Percentiles rank a stretch among this genome's conserved stretches.
phyloP scores from a whole-genome alignment of 1,284 basidiomycete genomes.

The Xerocomus amazonicus region DNA sequence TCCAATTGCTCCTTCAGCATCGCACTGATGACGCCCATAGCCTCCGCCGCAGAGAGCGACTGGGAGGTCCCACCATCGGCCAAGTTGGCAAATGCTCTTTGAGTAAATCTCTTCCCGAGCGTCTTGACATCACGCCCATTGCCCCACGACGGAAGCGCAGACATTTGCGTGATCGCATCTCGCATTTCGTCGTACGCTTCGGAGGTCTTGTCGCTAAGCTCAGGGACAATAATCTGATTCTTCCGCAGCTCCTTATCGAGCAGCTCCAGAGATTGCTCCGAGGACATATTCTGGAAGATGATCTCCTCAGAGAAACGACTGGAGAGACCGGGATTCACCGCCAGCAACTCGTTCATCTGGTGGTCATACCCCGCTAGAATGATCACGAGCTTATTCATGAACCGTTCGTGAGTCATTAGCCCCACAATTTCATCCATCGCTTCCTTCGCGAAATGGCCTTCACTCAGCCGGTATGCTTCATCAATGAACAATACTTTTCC shows the following conservation, averaged over 20 bases:
- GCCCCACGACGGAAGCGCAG: conserved; percentile 52
- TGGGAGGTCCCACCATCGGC: conserved; percentile 16
- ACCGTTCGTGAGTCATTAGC: conserved; percentile 54
- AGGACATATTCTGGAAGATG: conserved; percentile 48
- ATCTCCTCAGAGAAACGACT: conserved; percentile 66
- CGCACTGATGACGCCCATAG: conserved; percentile 12
- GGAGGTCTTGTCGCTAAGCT: conserved; percentile 37
- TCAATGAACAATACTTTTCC: conserved; percentile 66
- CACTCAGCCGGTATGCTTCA: conserved; percentile 57
- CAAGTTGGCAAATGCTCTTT: conserved; percentile 28
- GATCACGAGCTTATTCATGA: conserved; percentile 55
- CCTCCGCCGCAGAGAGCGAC: conserved; percentile 21
- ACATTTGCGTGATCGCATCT: conserved; percentile 39
- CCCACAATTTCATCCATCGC: conserved; percentile 66
- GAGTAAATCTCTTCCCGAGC: conserved; percentile 46
- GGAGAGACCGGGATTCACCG: conserved; percentile 57
- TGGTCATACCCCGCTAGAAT: conserved; percentile 66
- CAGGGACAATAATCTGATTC: conserved; percentile 37
- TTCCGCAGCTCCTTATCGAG: conserved; percentile 46
- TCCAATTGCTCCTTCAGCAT: conserved; percentile 25
- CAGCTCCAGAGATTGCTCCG: conserved; percentile 49
- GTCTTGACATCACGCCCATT: conserved; percentile 61
- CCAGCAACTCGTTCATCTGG: conserved; percentile 58
- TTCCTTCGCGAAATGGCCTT: conserved; percentile 62
- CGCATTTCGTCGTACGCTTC: conserved; percentile 35